phyloP scores from a whole-genome alignment of 2,329 filamentous ascomycete genomes.

The Cercospora sp. region DNA sequence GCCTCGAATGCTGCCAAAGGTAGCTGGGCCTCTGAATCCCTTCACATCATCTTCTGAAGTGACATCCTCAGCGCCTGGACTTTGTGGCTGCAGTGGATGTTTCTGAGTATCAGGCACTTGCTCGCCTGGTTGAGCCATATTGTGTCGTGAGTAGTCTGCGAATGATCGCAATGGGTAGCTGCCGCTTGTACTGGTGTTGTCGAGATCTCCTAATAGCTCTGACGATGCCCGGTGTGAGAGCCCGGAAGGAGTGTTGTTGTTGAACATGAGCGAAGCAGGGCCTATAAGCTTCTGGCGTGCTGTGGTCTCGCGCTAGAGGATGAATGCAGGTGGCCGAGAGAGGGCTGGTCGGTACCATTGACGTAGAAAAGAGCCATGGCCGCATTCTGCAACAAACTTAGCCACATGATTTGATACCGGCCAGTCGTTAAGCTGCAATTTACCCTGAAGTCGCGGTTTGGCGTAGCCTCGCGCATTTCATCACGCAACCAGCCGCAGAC shows the following conservation, averaged over 20 bases:
- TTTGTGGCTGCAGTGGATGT: slow-evolving; percentile 8
- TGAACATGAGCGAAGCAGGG: slow-evolving; percentile 8
- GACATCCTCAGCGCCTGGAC: slow-evolving; percentile 12
- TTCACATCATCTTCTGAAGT: slow-evolving; percentile 19
- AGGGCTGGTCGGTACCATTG: slow-evolving; percentile 16
- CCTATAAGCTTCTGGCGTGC: slow-evolving; percentile 12
- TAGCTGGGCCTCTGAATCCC: slow-evolving; percentile 10
- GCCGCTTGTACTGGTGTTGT: background rate
- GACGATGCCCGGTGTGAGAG: slow-evolving; percentile 16
- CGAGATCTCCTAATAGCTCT: slow-evolving; percentile 9
- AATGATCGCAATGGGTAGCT: slow-evolving; percentile 14
- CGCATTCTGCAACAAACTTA: slow-evolving; percentile 17
- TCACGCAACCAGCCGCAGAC: slow-evolving; percentile 23
- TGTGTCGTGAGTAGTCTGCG: slow-evolving; percentile 12
- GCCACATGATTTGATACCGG: slow-evolving; percentile 16
- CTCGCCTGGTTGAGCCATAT: slow-evolving; percentile 16
- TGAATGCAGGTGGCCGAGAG: slow-evolving; percentile 11
- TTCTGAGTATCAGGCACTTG: background rate
- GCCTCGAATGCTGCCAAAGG: slow-evolving; percentile 7
- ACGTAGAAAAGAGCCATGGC: slow-evolving; percentile 14
- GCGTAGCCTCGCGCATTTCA: slow-evolving; percentile 21
- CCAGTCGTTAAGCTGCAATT: slow-evolving; percentile 22
- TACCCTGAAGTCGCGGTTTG: slow-evolving; percentile 20
- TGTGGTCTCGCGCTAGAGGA: slow-evolving; percentile 5
- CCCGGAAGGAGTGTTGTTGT: slow-evolving; percentile 6